Evolutionary conservation across 176 grass and related monocot species (phyloP).

Genomic region (Carex kokanica): DNA sequence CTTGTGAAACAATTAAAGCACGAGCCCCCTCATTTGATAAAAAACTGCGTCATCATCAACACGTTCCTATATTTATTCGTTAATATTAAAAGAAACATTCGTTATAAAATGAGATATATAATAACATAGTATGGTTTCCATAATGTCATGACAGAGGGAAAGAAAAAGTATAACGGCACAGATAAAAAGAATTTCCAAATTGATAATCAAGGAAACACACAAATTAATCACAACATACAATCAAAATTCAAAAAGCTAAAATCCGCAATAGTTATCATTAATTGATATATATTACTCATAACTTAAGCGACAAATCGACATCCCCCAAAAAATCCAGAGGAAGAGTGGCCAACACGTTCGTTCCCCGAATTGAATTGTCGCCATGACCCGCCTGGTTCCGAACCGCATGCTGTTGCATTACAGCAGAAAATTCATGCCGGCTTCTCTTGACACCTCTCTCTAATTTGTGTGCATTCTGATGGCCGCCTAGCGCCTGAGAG

Average conservation of each 20-base stretch:
- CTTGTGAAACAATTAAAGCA: too few relatives aligned
- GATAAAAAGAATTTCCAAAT: neutral
- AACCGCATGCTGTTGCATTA: constrained; percentile 7
- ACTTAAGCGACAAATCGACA: constrained; percentile 66
- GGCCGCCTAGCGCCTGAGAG: constrained; percentile 88
- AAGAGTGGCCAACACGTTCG: constrained; percentile 5
- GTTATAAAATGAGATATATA: neutral
- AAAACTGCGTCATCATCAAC: too few relatives aligned
- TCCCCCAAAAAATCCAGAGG: constrained; percentile 32
- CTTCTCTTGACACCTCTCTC: constrained; percentile 68
- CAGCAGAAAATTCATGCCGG: constrained; percentile 35
- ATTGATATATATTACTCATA: constrained; percentile 35
- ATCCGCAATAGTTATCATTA: neutral
- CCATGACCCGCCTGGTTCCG: constrained; percentile 24
- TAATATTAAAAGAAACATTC: too few relatives aligned
- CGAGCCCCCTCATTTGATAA: too few relatives aligned
- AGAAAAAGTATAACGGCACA: neutral
- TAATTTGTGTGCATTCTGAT: constrained; percentile 95
- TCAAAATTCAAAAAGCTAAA: neutral
- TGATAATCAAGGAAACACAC: neutral
- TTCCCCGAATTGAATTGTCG: neutral
- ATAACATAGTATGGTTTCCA: neutral
- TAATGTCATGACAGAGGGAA: neutral
- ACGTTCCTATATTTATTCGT: too few relatives aligned
- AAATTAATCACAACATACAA: neutral